Evolutionary conservation across 352 stramenopile species (phyloP), one percentile per base, ranked within the genome.

Genomic region (Pythium angustatum): DNA sequence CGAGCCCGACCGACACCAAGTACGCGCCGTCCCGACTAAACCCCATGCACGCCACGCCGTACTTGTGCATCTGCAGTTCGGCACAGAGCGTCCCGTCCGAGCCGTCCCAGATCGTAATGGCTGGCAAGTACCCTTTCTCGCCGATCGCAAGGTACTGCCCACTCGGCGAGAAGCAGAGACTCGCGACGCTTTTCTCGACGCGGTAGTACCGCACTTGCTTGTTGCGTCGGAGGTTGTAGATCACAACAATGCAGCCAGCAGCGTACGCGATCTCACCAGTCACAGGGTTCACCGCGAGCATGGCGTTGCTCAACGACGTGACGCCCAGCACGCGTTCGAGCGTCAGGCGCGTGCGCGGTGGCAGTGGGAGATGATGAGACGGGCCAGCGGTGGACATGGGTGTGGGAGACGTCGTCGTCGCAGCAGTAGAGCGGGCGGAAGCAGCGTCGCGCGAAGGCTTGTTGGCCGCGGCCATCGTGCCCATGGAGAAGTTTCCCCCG

Each of bases 191-290:
- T 54, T 95, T 95, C 64, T 94, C 86, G 3, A 94, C 87, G 45
- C 87, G 87, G 68, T 96, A 96, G 72, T 96, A 97, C 4, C 85
- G 79, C 61, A 92, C 81, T 44, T 97, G 89, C 43, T 93, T 94
- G 70, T 95, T 89, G 36, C 87, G 70, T 0, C 85, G 72, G 27
- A 93, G 58, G 71, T 92, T 94, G 81, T 96, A 97, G 45, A 97
- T 80, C n/a, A 97, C 89, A 49, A 96, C 89, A 43, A 96, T 92
- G 63, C 86, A 94, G 9, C 89, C 89, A 4, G 89, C 88, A 5
- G 87, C 74, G 66, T 94, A 97, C 52, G 88, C 89, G 62, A 94
- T 77, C 70, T 97, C 87, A 8, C 85, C 83, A 10, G 81, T 91
- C 40, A 81, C 78, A 17, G 77, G 78, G 58, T 92, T 93, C 26